A percentile compares a stretch with the other conserved stretches of the same genome.
Conservation (phyloP, 169 alveolate genomes). For the Plasmodium fragile region DNA sequence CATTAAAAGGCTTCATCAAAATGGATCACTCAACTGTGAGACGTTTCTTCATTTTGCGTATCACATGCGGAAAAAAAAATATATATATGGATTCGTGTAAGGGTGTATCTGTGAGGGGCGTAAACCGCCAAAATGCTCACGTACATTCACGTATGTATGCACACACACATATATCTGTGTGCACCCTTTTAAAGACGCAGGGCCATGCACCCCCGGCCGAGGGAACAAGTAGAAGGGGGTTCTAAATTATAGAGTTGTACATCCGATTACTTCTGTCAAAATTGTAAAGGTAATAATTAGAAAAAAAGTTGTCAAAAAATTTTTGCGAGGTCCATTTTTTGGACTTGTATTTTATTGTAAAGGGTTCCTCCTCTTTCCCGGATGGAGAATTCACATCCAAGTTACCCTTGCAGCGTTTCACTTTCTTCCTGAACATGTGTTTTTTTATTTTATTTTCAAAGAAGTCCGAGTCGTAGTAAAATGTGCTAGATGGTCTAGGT, state of each 20-base stretch:
- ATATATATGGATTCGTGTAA: neutral
- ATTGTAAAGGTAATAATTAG: conserved; percentile 60
- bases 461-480: conserved; percentile 47
- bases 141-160: neutral
- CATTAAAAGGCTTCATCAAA: neutral
- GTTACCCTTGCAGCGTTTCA: neutral
- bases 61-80: neutral
- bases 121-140: neutral
- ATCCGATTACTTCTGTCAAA: conserved; percentile 13
- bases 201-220: neutral
- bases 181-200: too few species aligned
- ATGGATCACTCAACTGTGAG: neutral
- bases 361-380: neutral
- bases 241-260: conserved; percentile 18
- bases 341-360: conserved; percentile 14
- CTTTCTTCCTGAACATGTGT: conserved; percentile 16
- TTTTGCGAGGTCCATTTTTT: conserved; percentile 67
- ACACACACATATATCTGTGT: neutral
- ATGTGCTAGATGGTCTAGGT: conserved; percentile 69
- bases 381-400: neutral
- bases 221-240: neutral
- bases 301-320: conserved; percentile 57
- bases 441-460: conserved; percentile 43
- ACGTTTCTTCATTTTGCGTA: neutral
- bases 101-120: neutral